A percentile compares a stretch with the other conserved stretches of the same genome.
Evolutionary conservation across 768 basidiomycete species (phyloP).

Genomic region (Dacryopinax spathularia): DNA sequence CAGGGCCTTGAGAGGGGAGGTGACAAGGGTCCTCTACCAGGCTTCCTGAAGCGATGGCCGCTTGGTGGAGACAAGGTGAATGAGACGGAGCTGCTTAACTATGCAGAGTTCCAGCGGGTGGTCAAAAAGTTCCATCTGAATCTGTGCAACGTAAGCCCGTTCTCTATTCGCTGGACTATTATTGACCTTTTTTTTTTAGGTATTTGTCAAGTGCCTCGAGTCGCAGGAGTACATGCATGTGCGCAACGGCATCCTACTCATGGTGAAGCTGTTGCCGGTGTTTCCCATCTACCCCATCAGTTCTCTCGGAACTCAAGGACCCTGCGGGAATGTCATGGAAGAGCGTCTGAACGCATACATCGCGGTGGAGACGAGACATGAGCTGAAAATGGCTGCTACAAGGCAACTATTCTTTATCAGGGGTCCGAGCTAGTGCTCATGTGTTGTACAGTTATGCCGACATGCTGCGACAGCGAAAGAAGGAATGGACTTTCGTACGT

Average conservation of each 20-base stretch:
- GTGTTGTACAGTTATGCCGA: not conserved
- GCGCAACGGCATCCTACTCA: constrained; percentile 87
- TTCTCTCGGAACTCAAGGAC: constrained; percentile 34
- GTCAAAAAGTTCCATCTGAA: constrained; percentile 75
- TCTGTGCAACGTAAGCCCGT: constrained; percentile 44
- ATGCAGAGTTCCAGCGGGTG: constrained; percentile 55
- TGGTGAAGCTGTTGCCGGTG: constrained; percentile 79
- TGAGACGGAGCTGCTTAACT: constrained; percentile 44
- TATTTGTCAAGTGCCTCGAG: constrained; percentile 64
- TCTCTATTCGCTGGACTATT: not conserved
- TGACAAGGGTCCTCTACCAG: constrained; percentile 48
- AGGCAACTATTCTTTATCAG: constrained; percentile 16
- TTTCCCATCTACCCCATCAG: constrained; percentile 44
- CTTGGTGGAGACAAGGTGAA: constrained; percentile 22
- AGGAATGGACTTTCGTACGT: constrained; percentile 8
- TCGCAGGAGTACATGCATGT: constrained; percentile 93
- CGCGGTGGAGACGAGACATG: constrained; percentile 53
- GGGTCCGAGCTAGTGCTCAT: not conserved
- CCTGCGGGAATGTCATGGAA: constrained; percentile 42
- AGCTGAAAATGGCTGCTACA: constrained; percentile 20
- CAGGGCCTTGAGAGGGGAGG: constrained; percentile 62
- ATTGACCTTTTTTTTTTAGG: constrained; percentile 31
- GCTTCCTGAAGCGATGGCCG: constrained; percentile 44
- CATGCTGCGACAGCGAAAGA: constrained; percentile 1
- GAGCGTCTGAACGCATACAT: constrained; percentile 50